These are phyloP conservation scores for Zoysia pacifica DNA, from an alignment of 176 grass and related monocot genomes.

Conservation along the genomic window DNA sequence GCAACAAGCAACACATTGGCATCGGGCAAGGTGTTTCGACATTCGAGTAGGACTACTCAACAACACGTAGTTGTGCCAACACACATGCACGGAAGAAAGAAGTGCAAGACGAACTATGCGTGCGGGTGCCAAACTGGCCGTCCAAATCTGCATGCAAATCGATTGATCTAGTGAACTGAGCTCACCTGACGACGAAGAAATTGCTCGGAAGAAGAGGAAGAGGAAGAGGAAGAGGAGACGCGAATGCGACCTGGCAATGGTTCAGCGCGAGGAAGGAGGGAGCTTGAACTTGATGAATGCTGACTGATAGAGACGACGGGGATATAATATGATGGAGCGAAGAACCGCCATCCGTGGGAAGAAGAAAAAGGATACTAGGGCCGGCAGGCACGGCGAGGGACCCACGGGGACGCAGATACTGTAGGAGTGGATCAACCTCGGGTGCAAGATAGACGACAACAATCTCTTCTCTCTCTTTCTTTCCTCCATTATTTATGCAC, in stretches of 20 bases:
- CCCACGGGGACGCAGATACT: constrained; percentile 42
- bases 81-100: neutral
- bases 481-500: constrained; percentile 6
- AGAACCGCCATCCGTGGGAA: neutral
- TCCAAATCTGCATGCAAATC: neutral
- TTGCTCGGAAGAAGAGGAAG: neutral
- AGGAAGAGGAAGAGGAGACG: neutral
- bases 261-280: neutral
- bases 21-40: too few species aligned
- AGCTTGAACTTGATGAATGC: neutral
- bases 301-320: neutral
- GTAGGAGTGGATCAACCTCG: constrained; percentile 33
- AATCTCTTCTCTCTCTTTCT: constrained; percentile 9
- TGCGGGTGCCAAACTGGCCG: too few species aligned
- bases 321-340: neutral
- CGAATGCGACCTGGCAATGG: neutral
- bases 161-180: neutral
- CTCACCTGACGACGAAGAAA: neutral
- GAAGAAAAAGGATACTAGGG: neutral
- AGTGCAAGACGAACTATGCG: too few species aligned
- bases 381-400: constrained; percentile 5
- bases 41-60: neutral
- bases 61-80: neutral
- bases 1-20: neutral
- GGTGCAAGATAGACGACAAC: constrained; percentile 1